These are phyloP conservation scores for Hyphopichia fennica DNA, from an alignment of 1,139 yeast species.

Conservation along the genomic window DNA sequence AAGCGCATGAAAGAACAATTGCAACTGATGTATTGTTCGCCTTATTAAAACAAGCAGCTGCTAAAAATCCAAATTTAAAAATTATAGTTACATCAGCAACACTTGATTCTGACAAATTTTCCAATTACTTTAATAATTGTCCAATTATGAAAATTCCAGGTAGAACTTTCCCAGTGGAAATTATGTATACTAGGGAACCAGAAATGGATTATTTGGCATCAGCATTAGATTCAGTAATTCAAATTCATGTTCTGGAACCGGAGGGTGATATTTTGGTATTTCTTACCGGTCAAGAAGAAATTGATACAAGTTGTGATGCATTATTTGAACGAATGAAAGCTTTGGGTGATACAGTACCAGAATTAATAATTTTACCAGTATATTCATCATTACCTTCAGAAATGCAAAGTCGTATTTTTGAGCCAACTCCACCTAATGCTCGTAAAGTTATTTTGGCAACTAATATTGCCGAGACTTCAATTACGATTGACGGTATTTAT, in stretches of 20 bases:
- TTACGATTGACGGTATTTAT: slow-evolving; percentile 76
- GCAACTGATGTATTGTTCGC: slow-evolving; percentile 94
- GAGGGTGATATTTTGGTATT: slow-evolving; percentile 83
- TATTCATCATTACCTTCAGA: slow-evolving; percentile 79
- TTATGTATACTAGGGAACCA: slow-evolving; percentile 74
- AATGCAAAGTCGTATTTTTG: slow-evolving; percentile 70
- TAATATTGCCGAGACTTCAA: slow-evolving; percentile 79
- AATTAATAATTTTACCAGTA: slow-evolving; percentile 80
- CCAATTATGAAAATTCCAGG: slow-evolving; percentile 88
- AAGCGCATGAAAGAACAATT: slow-evolving; percentile 94
- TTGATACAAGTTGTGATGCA: slow-evolving; percentile 84
- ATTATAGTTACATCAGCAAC: slow-evolving; percentile 92
- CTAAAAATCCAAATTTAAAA: slow-evolving; percentile 69
- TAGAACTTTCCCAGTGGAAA: slow-evolving; percentile 84
- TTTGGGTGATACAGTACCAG: slow-evolving; percentile 62
- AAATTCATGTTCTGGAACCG: slow-evolving; percentile 76
- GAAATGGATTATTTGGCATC: slow-evolving; percentile 85
- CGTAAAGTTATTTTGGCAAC: slow-evolving; percentile 78
- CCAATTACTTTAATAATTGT: slow-evolving; percentile 72
- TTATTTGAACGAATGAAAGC: slow-evolving; percentile 65
- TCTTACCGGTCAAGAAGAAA: slow-evolving; percentile 89
- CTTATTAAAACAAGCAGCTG: slow-evolving; percentile 69
- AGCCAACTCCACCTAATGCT: slow-evolving; percentile 68
- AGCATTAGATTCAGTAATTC: slow-evolving; percentile 76
- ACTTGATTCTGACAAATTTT: slow-evolving; percentile 79